These are phyloP conservation scores for Capsella bursapastoris DNA, from an alignment of 345 rosid species.

Conservation along the genomic window DNA sequence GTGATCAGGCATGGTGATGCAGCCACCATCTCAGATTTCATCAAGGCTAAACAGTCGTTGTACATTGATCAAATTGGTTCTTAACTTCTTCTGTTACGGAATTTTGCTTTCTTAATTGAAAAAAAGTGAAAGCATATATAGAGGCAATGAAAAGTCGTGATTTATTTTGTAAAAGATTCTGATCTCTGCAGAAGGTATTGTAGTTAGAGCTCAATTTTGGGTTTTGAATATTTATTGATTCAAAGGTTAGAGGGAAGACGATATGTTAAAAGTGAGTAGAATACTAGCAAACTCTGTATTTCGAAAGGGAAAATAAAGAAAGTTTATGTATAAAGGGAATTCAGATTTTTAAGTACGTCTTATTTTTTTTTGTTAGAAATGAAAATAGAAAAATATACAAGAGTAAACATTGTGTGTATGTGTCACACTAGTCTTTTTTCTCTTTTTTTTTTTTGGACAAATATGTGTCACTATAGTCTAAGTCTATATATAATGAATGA, in stretches of 20 bases:
- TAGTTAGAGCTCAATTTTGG: background rate
- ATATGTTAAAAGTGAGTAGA: background rate
- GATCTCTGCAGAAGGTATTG: background rate
- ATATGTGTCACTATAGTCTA: too few species aligned
- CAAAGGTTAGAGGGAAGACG: background rate
- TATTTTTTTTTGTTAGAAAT: too few species aligned
- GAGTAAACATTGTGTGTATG: too few species aligned
- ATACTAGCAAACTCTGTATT: background rate
- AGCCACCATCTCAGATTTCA: slow-evolving; percentile 57
- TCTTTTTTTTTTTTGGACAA: too few species aligned
- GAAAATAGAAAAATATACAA: too few species aligned
- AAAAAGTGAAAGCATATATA: slow-evolving; percentile 4
- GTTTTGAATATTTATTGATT: background rate
- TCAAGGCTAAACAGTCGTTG: slow-evolving; percentile 60
- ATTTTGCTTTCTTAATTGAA: background rate
- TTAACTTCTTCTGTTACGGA: slow-evolving; percentile 7
- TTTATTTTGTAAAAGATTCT: slow-evolving; percentile 21
- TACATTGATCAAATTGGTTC: slow-evolving; percentile 58
- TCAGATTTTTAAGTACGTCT: too few species aligned
- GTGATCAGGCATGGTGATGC: slow-evolving; percentile 70
- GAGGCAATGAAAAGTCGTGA: slow-evolving; percentile 15
- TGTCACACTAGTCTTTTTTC: too few species aligned
- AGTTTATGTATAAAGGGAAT: too few species aligned
- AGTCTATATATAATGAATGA: too few species aligned
- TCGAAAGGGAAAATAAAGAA: too few species aligned